Evolutionary conservation across 192 early-diverging fungal species (phyloP).

Genomic region (Paraglomus brasilianum): DNA sequence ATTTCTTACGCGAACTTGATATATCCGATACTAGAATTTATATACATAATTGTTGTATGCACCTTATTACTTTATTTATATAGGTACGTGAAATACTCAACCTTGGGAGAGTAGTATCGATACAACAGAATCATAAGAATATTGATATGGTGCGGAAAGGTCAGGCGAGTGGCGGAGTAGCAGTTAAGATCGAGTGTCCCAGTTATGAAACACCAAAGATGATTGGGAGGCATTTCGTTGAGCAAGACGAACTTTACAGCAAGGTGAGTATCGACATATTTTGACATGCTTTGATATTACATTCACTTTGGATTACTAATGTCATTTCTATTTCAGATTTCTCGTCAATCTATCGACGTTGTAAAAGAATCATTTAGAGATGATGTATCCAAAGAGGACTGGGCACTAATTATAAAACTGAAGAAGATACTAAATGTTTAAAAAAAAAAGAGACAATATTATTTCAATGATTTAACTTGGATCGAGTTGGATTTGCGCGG

Average conservation of each 20-base stretch:
- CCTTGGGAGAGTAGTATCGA: slow-evolving; percentile 87
- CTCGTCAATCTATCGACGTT: slow-evolving; percentile 89
- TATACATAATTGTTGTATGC: neutral
- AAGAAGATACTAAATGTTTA: slow-evolving; percentile 55
- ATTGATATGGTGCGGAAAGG: slow-evolving; percentile 81
- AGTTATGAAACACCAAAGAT: slow-evolving; percentile 84
- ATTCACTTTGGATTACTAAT: neutral
- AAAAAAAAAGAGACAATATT: too few species aligned
- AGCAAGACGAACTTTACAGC: slow-evolving; percentile 73
- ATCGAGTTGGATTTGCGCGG: too few species aligned
- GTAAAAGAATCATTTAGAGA: slow-evolving; percentile 92
- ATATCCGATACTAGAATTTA: slow-evolving; percentile 3
- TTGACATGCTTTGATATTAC: neutral
- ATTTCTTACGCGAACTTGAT: neutral
- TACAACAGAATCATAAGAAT: slow-evolving; percentile 90
- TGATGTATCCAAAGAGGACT: slow-evolving; percentile 88
- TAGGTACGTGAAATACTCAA: slow-evolving; percentile 65
- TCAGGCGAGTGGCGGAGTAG: slow-evolving; percentile 78
- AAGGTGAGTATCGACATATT: slow-evolving; percentile 37
- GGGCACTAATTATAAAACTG: slow-evolving; percentile 75
- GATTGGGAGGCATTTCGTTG: slow-evolving; percentile 90
- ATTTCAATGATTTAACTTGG: too few species aligned
- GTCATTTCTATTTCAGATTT: slow-evolving; percentile 58
- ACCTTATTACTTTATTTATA: slow-evolving; percentile 1
- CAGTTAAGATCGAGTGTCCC: slow-evolving; percentile 88